A percentile compares a stretch with the other conserved stretches of the same genome.
Conservation (phyloP, 1,284 basidiomycete species). For the Vanrija pseudolonga region DNA sequence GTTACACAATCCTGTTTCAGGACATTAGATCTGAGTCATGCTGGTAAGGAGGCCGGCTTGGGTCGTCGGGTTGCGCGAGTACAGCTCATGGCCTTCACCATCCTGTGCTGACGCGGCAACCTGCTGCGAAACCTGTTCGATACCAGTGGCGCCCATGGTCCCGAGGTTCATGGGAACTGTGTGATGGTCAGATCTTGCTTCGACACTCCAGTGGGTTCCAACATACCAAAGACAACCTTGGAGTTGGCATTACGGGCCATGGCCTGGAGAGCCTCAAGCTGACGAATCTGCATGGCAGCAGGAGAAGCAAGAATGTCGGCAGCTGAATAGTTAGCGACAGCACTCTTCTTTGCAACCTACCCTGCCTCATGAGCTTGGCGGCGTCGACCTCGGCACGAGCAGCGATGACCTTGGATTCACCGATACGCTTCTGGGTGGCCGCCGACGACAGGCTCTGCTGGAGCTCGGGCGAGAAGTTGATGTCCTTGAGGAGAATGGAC, state of each 20-base stretch:
- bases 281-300: slow-evolving; percentile 95
- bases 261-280: slow-evolving; percentile 77
- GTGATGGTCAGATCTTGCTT: background rate
- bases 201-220: background rate
- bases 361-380: slow-evolving; percentile 82
- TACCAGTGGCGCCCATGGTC: slow-evolving; percentile 42
- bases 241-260: slow-evolving; percentile 68
- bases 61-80: slow-evolving; percentile 8
- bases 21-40: slow-evolving; percentile 33
- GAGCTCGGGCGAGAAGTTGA: slow-evolving; percentile 85
- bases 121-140: slow-evolving; percentile 33
- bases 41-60: slow-evolving; percentile 39
- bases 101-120: slow-evolving; percentile 34
- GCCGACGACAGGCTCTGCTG: slow-evolving; percentile 87
- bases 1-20: no score
- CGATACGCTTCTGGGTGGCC: slow-evolving; percentile 84
- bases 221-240: slow-evolving; percentile 64
- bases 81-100: slow-evolving; percentile 7
- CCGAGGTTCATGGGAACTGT: slow-evolving; percentile 47
- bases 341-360: slow-evolving; percentile 6
- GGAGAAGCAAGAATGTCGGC: slow-evolving; percentile 74
- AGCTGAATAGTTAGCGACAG: slow-evolving; percentile 15
- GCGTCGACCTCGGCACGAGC: slow-evolving; percentile 93
- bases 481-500: slow-evolving; percentile 73
- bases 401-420: slow-evolving; percentile 90